Evolutionary conservation across 352 stramenopile species (phyloP).

Genomic region (Pythium chondricola): DNA sequence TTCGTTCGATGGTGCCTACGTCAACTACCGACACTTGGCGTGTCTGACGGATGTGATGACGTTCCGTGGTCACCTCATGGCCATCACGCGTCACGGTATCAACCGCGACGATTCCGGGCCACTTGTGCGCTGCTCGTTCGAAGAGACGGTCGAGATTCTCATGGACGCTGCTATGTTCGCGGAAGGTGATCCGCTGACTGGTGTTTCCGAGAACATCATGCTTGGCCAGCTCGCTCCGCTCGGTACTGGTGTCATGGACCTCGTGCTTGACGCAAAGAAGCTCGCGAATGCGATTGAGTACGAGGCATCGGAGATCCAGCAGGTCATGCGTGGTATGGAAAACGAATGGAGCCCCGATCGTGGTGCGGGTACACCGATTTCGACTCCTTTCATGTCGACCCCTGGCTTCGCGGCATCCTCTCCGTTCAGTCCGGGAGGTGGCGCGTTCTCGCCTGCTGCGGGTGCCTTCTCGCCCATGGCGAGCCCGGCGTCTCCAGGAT

Average conservation of each 20-base stretch:
- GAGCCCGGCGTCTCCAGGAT: constrained; percentile 64
- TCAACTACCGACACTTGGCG: constrained; percentile 99
- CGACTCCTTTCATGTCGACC: constrained; percentile 79
- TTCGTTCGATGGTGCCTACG: constrained; percentile 98
- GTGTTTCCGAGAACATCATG: constrained; percentile 99
- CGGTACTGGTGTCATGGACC: constrained; percentile 96
- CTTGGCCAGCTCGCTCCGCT: constrained; percentile 95
- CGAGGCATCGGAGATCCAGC: constrained; percentile 89
- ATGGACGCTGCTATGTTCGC: constrained; percentile 98
- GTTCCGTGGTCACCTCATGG: constrained; percentile 95
- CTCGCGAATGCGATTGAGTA: constrained; percentile 97
- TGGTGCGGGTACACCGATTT: constrained; percentile 71
- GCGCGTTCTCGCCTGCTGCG: constrained; percentile 85
- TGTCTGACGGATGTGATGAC: constrained; percentile 99
- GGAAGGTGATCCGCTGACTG: constrained; percentile 95
- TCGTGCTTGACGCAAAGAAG: constrained; percentile 98
- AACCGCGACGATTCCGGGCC: constrained; percentile 98
- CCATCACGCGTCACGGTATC: constrained; percentile 99
- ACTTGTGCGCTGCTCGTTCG: constrained; percentile 97
- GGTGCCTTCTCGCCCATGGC: constrained; percentile 84
- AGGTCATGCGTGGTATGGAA: constrained; percentile 87
- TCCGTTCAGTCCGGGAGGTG: constrained; percentile 75
- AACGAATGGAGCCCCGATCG: constrained; percentile 88
- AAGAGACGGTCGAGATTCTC: constrained; percentile 99
- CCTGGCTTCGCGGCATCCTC: constrained; percentile 87